Percentiles rank a stretch among this genome's conserved stretches.
phyloP scores from a whole-genome alignment of 108 stramenopile genomes.

The Skeletonema grethae region DNA sequence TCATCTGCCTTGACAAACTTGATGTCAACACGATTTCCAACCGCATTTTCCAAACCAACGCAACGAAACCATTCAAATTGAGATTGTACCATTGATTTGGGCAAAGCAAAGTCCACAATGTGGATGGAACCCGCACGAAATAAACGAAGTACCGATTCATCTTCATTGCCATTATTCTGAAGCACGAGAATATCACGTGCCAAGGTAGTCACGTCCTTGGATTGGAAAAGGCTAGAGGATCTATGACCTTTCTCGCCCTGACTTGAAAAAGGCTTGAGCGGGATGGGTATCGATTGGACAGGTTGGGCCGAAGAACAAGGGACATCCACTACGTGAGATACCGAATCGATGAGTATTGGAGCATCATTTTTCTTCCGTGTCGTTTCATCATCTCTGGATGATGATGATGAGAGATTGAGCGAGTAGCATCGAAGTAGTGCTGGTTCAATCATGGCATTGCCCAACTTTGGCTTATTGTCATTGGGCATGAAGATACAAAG shows the following conservation, averaged over 20 bases:
- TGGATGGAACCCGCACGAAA: constrained; percentile 49
- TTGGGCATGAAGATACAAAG: constrained; percentile 42
- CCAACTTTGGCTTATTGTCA: constrained; percentile 1
- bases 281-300: constrained; percentile 54
- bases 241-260: constrained; percentile 2
- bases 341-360: neutral
- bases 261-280: constrained; percentile 36
- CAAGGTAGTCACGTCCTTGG: constrained; percentile 34
- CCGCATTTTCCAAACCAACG: constrained; percentile 48
- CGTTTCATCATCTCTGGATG: neutral
- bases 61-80: neutral
- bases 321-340: neutral
- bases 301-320: constrained; percentile 33
- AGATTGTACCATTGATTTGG: constrained; percentile 9
- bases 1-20: constrained; percentile 10
- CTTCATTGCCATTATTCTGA: neutral
- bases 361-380: neutral
- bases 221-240: constrained; percentile 25
- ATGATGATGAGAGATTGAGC: constrained; percentile 21
- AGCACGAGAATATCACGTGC: constrained; percentile 66
- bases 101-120: constrained; percentile 51
- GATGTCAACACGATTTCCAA: constrained; percentile 53
- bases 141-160: constrained; percentile 30
- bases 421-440: constrained; percentile 36
- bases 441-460: neutral